Evolutionary conservation across 345 rosid genomes (phyloP).

Genomic region (Microcos paniculata): DNA sequence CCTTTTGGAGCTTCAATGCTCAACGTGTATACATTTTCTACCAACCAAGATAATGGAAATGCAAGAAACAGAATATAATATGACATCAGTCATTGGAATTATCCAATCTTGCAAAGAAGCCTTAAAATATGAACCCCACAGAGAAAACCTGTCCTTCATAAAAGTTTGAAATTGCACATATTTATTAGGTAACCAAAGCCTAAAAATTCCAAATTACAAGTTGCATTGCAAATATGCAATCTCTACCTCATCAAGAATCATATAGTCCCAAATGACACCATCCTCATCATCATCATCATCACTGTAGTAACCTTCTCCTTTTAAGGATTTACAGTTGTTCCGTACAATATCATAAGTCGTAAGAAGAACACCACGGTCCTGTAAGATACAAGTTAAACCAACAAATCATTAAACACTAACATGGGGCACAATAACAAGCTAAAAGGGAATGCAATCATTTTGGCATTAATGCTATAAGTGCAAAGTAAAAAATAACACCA

Average conservation of each 20-base stretch:
- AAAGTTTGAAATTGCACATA: not conserved
- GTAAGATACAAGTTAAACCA: constrained; percentile 24
- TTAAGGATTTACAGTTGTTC: constrained; percentile 72
- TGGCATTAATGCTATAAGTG: not conserved
- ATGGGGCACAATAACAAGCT: constrained; percentile 7
- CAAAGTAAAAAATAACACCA: constrained; percentile 8
- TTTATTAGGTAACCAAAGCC: not conserved
- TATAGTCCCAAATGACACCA: constrained; percentile 78
- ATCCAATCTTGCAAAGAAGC: not conserved
- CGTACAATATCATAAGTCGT: constrained; percentile 95
- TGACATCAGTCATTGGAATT: not conserved
- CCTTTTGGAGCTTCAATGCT: not conserved
- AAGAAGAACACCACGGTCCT: constrained; percentile 88
- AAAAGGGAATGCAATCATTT: not conserved
- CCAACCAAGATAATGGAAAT: not conserved
- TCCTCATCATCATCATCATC: constrained; percentile 61
- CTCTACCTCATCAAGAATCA: constrained; percentile 95
- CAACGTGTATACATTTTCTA: not conserved
- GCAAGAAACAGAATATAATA: not conserved
- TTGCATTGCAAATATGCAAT: not conserved
- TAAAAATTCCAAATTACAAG: not conserved
- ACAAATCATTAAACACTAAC: constrained; percentile 3
- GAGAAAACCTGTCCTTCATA: not conserved
- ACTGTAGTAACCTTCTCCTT: constrained; percentile 41
- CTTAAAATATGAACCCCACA: not conserved